Percentiles rank a stretch among this genome's conserved stretches.
phyloP scores from a whole-genome alignment of 331 rosid species.

The Quercus lobata region DNA sequence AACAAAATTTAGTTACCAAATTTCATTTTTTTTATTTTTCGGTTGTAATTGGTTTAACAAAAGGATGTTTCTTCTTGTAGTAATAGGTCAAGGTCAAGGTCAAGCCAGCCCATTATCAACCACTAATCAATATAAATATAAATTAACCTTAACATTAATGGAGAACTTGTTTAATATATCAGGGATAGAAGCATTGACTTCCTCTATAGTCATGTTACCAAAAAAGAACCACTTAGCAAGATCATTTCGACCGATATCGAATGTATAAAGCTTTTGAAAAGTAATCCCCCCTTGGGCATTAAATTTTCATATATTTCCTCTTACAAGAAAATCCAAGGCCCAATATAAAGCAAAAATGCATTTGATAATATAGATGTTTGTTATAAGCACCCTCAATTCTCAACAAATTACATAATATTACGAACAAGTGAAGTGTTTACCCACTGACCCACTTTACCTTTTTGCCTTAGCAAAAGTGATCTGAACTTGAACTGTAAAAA shows the following conservation, averaged over 20 bases:
- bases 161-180: too few relatives aligned
- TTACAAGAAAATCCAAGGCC: too few relatives aligned
- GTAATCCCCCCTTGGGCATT: neutral
- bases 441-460: constrained; percentile 18
- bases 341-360: too few relatives aligned
- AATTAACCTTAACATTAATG: too few relatives aligned
- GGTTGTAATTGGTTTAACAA: neutral
- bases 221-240: constrained; percentile 18
- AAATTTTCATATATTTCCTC: too few relatives aligned
- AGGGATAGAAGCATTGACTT: constrained; percentile 16
- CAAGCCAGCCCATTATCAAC: neutral
- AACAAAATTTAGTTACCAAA: neutral
- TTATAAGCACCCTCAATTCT: neutral
- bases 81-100: neutral
- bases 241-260: constrained; percentile 64
- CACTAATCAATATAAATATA: neutral
- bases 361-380: neutral
- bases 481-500: constrained; percentile 18
- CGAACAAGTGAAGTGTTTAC: too few relatives aligned
- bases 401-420: too few relatives aligned
- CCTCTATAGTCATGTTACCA: constrained; percentile 7
- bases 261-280: constrained; percentile 46
- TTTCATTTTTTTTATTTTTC: neutral
- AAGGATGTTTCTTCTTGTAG: neutral
- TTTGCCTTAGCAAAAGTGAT: constrained; percentile 18